Base-by-base conservation (phyloP, 208 protist genomes). In the Vickermania ingenoplastis region DNA sequence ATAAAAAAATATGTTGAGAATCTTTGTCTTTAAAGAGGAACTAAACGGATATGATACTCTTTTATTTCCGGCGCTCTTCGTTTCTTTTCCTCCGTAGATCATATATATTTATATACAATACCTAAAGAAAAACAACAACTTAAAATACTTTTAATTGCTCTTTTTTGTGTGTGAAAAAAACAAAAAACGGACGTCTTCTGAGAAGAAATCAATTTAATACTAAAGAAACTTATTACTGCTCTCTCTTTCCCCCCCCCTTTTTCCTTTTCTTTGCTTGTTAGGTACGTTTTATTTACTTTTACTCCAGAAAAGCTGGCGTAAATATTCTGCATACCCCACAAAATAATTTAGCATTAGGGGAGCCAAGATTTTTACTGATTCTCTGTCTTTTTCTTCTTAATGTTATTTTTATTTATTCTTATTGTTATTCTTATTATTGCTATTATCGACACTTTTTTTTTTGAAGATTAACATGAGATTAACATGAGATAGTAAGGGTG, bases 311-410 rank as follows among this genome's bases (percentile, higher is more conserved):
- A n/a, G n/a, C n/a, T n/a, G n/a, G 36, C 36, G 36, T 45, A 45
- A n/a, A 45, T 45, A n/a, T 45, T 45, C 11, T 45, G 7, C 7
- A 45, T 45, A n/a, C n/a, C n/a, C n/a, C n/a, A n/a, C n/a, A n/a
- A n/a, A n/a, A n/a, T n/a, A n/a, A n/a, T n/a, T n/a, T n/a, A n/a
- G n/a, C n/a, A n/a, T n/a, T n/a, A n/a, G n/a, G n/a, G n/a, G n/a
- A n/a, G n/a, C n/a, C n/a, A n/a, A n/a, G n/a, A n/a, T n/a, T n/a
- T n/a, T n/a, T n/a, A n/a, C n/a, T n/a, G n/a, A n/a, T n/a, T 59
- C 45, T 59, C 26, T 59, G 31, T 59, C 4, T 49, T 59, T 49
- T 5, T 59, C 29, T 59, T 41, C 50, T 62, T 54, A 3, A 30
- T 28, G 2, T 13, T 23, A 2, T 53, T 2, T 7, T 4, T 59